Conservation (phyloP, 805 yeast species). For the Myxozyma neglecta region DNA sequence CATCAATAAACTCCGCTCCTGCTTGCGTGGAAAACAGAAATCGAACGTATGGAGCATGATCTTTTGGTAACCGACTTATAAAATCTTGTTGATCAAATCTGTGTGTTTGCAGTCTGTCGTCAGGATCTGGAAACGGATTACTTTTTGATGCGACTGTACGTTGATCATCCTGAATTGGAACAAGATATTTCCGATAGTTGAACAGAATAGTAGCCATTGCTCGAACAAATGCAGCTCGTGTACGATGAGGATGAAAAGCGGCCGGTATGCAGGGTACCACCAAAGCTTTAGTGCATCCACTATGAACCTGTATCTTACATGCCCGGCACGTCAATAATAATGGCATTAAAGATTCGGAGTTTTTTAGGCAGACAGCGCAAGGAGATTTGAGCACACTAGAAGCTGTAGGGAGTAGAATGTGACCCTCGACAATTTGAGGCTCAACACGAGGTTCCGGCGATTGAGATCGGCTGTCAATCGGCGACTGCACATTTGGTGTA, state of each 20-base stretch:
- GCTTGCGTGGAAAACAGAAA: slow-evolving; percentile 26
- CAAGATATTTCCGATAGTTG: slow-evolving; percentile 16
- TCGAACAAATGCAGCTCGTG: slow-evolving; percentile 25
- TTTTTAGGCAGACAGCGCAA: slow-evolving; percentile 16
- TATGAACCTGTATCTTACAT: slow-evolving; percentile 14
- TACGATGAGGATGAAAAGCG: slow-evolving; percentile 21
- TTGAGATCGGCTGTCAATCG: background rate
- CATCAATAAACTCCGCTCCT: slow-evolving; percentile 30
- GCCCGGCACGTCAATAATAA: slow-evolving; percentile 3
- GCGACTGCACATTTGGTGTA: background rate
- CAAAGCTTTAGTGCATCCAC: slow-evolving; percentile 1
- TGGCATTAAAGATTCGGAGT: background rate
- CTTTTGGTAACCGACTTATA: slow-evolving; percentile 16
- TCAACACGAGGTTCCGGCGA: background rate
- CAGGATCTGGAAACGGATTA: background rate
- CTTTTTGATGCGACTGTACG: background rate
- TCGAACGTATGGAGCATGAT: slow-evolving; percentile 21
- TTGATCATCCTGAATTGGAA: background rate
- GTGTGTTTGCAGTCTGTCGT: background rate
- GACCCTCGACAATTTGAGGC: slow-evolving; percentile 18
- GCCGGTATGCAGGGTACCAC: slow-evolving; percentile 27
- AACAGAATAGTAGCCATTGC: slow-evolving; percentile 20
- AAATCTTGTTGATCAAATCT: slow-evolving; percentile 14
- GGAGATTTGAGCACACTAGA: background rate
- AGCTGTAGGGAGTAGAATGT: slow-evolving; percentile 6